Evolutionary conservation across 768 basidiomycete genomes (phyloP).

Genomic region (Lactarius evosmus): DNA sequence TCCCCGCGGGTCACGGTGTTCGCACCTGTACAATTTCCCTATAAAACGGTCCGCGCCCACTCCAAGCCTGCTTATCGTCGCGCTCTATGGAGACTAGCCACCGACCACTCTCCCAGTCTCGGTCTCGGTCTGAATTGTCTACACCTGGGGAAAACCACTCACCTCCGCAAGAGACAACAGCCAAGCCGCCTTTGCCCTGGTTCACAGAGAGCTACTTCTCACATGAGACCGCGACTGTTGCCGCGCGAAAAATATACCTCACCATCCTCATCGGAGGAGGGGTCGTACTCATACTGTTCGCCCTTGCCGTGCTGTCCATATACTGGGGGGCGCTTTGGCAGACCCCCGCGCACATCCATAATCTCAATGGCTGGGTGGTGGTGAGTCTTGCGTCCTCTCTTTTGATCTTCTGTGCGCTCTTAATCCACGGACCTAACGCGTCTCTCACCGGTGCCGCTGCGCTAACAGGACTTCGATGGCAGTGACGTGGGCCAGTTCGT

Average conservation of each 20-base stretch:
- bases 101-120: background rate
- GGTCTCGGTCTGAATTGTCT: background rate
- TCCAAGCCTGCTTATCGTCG: background rate
- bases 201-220: conserved; percentile 28
- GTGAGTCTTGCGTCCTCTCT: conserved; percentile 37
- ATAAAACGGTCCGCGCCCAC: background rate
- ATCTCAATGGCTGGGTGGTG: conserved; percentile 55
- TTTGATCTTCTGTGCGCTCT: background rate
- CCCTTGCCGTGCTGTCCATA: conserved; percentile 51
- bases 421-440: background rate
- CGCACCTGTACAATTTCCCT: background rate
- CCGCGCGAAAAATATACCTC: conserved; percentile 41
- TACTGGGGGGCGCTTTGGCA: conserved; percentile 60
- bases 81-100: background rate
- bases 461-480: conserved; percentile 57
- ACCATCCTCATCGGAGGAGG: conserved; percentile 40
- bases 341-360: conserved; percentile 37
- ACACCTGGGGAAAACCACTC: background rate
- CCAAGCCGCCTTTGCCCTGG: conserved; percentile 15
- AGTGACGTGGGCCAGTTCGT: conserved; percentile 49
- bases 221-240: conserved; percentile 26
- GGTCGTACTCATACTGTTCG: conserved; percentile 37
- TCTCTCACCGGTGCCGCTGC: background rate
- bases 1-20: no score
- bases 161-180: background rate